Evolutionary conservation across 2,329 filamentous ascomycete species (phyloP), one percentile per base, ranked within the genome.

Genomic region (Phaeoacremonium minimum): DNA sequence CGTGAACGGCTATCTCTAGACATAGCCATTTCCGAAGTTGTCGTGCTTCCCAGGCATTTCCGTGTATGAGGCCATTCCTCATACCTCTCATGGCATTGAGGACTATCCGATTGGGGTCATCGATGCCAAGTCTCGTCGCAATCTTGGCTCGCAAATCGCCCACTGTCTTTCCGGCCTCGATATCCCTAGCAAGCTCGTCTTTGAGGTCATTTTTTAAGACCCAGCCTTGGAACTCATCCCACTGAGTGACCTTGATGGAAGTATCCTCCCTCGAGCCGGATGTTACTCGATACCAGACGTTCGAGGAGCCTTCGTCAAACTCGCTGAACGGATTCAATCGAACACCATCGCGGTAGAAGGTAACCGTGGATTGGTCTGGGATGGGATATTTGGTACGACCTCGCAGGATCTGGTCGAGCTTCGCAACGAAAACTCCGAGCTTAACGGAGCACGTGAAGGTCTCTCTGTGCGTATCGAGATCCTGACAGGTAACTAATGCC

Each of bases 21-120:
- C 55, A 61, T 13, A 60, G 46, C 59, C 58, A 62, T 7, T 35
- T 32, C 29, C 45, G 43, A 26, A 57, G 37, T 16, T 50, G 51
- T 8, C 44, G 40, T 4, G 48, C 41, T 22, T 55, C 48, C 61
- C 61, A 64, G 32, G 43, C 46, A 16, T 53, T 49, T 11, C 61
- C 61, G 19, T 56, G 48, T 5, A 63, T 22, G 1, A 47, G 36
- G 5, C 56, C 53, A 4, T 48, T 46, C 13, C 50, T 46, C 16
- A 58, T 38, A 4, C 61, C 61, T 5, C 52, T 57, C 4, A 47
- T 30, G 4, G 53, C 52, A 14, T 46, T 38, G 5, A 64, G 38
- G 3, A 52, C 42, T 12, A 64, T 39, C 15, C 58, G 46, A 18
- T 53, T 47, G 1, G 46, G 29, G 31, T 58, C 47, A 5, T 45